Base-by-base conservation (phyloP, 768 basidiomycete genomes). In the Suillus discolor region DNA sequence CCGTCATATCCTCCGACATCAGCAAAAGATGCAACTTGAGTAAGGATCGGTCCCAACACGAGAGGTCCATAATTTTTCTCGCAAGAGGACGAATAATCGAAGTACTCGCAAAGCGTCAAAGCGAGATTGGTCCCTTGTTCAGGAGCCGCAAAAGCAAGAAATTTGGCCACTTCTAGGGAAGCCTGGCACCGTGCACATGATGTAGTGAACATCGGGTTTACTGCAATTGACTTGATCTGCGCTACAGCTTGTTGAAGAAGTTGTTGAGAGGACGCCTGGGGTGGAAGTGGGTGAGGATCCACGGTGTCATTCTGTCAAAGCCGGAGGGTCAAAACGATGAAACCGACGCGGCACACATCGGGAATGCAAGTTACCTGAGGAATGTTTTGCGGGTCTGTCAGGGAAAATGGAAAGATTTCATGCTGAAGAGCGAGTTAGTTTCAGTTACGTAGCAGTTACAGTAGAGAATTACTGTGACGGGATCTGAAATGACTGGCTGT, bases 401-500 rank as follows among this genome's bases (percentile, higher is more conserved):
- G 78, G n/a, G 79, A 73, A 31, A 83, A 75, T 1, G 89, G 86
- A 70, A 88, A 93, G 4, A 78, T 81, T 69, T 81, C 69, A 71
- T 88, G 84, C 89, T 90, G 15, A 49, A 57, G 42, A 31, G 28
- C 42, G 61, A 25, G 45, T 69, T 23, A 66, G 34, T 25, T 28
- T 7, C 7, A 44, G 34, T 15, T 47, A 0, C 49, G 23, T 12
- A 71, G 66, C 64, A 61, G 20, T 41, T 15, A 42, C 11, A 59
- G 11, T 61, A 7, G 42, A 8, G 6, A 63, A 76, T 60, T 61
- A 90, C 91, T 34, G 83, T 83, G 39, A 91, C 84, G 11, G 89
- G 88, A 72, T 93, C 91, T 16, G 89, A 85, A 44, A 93, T 83
- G 65, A 91, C 82, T n/a, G 91, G 91, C 75, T 93, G 91, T 4